A percentile compares a stretch with the other conserved stretches of the same genome.
Evolutionary conservation across 495 filamentous ascomycete species (phyloP).

Genomic region (Aspergillus steynii): DNA sequence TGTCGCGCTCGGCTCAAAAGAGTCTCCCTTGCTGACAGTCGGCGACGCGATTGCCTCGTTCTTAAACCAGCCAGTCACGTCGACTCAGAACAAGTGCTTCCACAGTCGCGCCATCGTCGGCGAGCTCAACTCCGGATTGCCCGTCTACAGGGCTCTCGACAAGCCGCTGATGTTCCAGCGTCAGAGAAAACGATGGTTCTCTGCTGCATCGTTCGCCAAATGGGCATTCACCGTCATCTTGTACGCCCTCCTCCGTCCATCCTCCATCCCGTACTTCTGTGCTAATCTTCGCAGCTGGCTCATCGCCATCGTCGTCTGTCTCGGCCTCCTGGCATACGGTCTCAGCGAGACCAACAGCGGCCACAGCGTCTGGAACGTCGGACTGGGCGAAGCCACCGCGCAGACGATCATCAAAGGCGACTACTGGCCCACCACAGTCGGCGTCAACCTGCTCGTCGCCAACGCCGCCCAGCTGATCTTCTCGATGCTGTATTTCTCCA

Average conservation of each 20-base stretch:
- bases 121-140: neutral
- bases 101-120: neutral
- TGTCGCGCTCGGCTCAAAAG: neutral
- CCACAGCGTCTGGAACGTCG: neutral
- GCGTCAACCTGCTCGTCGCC: constrained; percentile 15
- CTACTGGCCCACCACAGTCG: constrained; percentile 4
- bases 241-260: neutral
- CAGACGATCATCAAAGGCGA: constrained; percentile 1
- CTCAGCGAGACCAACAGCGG: neutral
- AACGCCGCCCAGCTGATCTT: constrained; percentile 38
- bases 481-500: constrained; percentile 31
- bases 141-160: neutral
- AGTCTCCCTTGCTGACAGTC: constrained; percentile 7
- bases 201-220: neutral
- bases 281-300: neutral
- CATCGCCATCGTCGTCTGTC: neutral
- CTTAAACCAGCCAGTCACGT: constrained; percentile 3
- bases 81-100: constrained; percentile 6
- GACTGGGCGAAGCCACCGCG: neutral
- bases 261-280: too few species aligned
- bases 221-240: neutral
- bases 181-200: neutral
- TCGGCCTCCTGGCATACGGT: constrained; percentile 1
- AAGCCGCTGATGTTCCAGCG: neutral
- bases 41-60: constrained; percentile 17